Percentiles rank a stretch among this genome's conserved stretches.
phyloP scores from a whole-genome alignment of 2,329 filamentous ascomycete species.

The Talaromyces sp. region DNA sequence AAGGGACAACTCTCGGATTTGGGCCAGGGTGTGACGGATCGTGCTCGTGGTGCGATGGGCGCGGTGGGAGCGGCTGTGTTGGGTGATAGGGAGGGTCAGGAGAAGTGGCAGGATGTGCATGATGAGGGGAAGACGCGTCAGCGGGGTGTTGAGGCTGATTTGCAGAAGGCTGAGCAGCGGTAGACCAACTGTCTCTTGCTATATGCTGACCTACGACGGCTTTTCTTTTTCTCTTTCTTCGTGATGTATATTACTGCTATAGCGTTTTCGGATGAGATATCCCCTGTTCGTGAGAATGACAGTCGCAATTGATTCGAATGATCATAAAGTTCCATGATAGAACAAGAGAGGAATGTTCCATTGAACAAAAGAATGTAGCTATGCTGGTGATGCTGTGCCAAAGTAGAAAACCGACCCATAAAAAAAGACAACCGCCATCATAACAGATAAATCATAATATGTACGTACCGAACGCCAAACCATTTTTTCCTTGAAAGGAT shows the following conservation, averaged over 20 bases:
- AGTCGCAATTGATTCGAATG: not conserved
- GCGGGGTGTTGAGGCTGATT: conserved; percentile 74
- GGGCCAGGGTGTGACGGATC: conserved; percentile 60
- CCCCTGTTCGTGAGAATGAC: conserved; percentile 5
- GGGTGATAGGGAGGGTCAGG: conserved; percentile 62
- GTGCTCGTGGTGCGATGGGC: conserved; percentile 67
- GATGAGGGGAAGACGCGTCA: conserved; percentile 79
- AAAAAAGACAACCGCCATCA: not conserved
- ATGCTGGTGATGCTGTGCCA: not conserved
- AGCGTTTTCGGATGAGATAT: conserved; percentile 10
- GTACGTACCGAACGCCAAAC: not conserved
- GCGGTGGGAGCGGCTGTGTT: conserved; percentile 65
- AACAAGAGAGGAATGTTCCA: not conserved
- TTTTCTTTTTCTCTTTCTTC: not conserved
- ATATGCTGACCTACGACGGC: not conserved
- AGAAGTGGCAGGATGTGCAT: conserved; percentile 63
- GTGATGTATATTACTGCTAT: not conserved
- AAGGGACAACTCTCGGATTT: conserved; percentile 74
- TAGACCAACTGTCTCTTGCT: not conserved
- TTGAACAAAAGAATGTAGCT: not conserved
- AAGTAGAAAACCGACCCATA: not conserved
- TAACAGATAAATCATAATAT: not conserved
- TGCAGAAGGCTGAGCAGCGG: conserved; percentile 54
- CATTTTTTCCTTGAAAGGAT: not conserved
- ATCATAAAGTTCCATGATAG: not conserved